Evolutionary conservation across 768 basidiomycete genomes (phyloP), one percentile per base, ranked within the genome.

Genomic region (Leucocoprinus sp.): DNA sequence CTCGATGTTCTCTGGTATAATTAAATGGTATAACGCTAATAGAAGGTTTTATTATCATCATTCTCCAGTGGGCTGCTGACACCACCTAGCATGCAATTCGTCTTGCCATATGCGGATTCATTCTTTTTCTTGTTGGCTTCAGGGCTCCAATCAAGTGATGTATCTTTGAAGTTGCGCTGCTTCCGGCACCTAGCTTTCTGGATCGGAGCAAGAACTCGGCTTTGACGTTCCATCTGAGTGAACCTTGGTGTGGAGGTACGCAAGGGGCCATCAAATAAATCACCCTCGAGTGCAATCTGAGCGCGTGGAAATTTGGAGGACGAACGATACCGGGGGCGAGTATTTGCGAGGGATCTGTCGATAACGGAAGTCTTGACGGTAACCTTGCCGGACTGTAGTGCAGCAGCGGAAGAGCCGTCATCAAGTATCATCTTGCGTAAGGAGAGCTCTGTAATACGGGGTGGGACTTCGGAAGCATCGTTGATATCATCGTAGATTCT

Each of bases 371-470:
- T 42, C 40, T 22, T 29, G 24, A 41, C 34, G 23, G 37, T 21
- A 27, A 42, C 27, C 3, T 23, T 37, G 18, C 18, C 15, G 18
- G 3, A 4, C 3, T 18, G 12, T 3, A n/a, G 17, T 8, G 26
- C 7, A 17, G 24, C 21, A 19, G 12, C 1, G 23, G 18, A 5
- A n/a, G 8, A 14, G 5, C 15, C 15, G 6, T 37, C 14, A n/a
- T 29, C 26, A 15, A 37, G 31, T 1, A 22, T n/a, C 11, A 45
- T 17, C 23, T 24, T 23, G 26, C 17, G n/a, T n/a, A 28, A 35
- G 28, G 21, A 45, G 56, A 34, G 57, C 52, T 14, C 54, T 47
- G n/a, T 48, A 21, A 53, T 50, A 12, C 52, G 53, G 9, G 22
- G 31, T 18, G 52, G 51, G 8, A 37, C 34, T n/a, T 50, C 51